Evolutionary conservation across 2,329 filamentous ascomycete species (phyloP), one percentile per base, ranked within the genome.

Genomic region (Macrophomina phaseolina): DNA sequence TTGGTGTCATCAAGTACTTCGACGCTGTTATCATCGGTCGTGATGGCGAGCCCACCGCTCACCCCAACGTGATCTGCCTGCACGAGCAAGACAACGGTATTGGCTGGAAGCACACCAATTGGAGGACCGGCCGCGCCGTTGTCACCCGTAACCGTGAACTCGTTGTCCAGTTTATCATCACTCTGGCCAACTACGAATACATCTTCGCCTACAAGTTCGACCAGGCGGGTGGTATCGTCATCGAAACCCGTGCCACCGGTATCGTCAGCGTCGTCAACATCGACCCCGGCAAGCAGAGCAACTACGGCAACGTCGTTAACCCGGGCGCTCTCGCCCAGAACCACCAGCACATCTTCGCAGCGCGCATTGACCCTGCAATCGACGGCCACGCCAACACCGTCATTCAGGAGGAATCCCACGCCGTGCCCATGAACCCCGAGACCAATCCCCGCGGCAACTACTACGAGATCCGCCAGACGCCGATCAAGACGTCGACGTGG

Each of bases 31-130:
- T 87, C 45, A 82, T 86, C 0, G 80, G 82, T 11, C 73, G 83
- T 5, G 79, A 86, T 56, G 89, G 89, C 2, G 81, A 83, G 55
- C 83, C 87, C 0, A 83, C 81, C 8, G 71, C 81, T 1, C 81
- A 83, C 32, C 83, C 82, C 16, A 91, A 91, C 69, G 88, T 89
- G 5, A 81, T 91, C 65, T 91, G 89, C 71, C 78, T 91, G 3
- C 89, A 91, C 72, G 89, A 91, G 74, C 86, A 90, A 72, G 89
- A 91, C 70, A 85, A 87, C 64, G 89, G 89, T 4, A 89, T 91
- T 49, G 83, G 84, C 6, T 91, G 88, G 88, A 91, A 91, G 73
- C 89, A 91, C 76, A 90, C 88, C 5, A 90, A 91, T 78, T 90
- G 85, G 80, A 82, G 89, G 4, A 91, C 87, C 0, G 81, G 83